A percentile compares a stretch with the other conserved stretches of the same genome.
Evolutionary conservation across 805 yeast species (phyloP).

Genomic region (Candida maesae): DNA sequence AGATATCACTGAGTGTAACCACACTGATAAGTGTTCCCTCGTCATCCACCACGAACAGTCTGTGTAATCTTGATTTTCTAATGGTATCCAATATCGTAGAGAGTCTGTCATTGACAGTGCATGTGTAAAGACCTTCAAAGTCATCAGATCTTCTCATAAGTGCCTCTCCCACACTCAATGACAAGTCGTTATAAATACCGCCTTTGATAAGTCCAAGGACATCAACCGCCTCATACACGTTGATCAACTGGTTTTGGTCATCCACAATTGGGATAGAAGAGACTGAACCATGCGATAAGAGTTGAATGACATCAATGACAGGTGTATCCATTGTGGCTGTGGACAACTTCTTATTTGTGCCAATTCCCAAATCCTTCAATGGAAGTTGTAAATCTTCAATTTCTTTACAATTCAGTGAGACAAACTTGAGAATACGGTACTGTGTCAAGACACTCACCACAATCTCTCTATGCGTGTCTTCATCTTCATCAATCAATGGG

Average conservation of each 20-base stretch:
- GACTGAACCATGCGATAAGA: conserved; percentile 73
- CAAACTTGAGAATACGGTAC: conserved; percentile 92
- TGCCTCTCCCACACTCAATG: conserved; percentile 93
- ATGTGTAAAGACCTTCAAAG: conserved; percentile 96
- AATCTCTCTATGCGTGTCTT: conserved; percentile 86
- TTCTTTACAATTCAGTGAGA: conserved; percentile 93
- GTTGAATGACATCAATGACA: conserved; percentile 86
- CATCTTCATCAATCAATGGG: conserved; percentile 92
- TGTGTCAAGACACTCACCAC: conserved; percentile 95
- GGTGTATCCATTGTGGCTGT: conserved; percentile 89
- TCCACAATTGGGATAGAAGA: conserved; percentile 93
- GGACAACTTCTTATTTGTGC: conserved; percentile 53
- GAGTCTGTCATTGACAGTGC: conserved; percentile 81
- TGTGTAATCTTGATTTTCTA: conserved; percentile 83
- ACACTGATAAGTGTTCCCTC: conserved; percentile 75
- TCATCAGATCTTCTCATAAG: conserved; percentile 90
- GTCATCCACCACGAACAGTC: conserved; percentile 90
- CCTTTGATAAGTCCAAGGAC: conserved; percentile 90
- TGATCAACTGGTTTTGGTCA: conserved; percentile 61
- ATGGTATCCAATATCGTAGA: conserved; percentile 91
- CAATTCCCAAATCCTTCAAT: conserved; percentile 62
- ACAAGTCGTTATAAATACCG: conserved; percentile 86
- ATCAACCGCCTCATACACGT: conserved; percentile 95
- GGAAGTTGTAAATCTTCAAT: conserved; percentile 80
- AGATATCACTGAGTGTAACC: conserved; percentile 85